Evolutionary conservation across 768 basidiomycete genomes (phyloP).

Genomic region (Podaxis sp.): DNA sequence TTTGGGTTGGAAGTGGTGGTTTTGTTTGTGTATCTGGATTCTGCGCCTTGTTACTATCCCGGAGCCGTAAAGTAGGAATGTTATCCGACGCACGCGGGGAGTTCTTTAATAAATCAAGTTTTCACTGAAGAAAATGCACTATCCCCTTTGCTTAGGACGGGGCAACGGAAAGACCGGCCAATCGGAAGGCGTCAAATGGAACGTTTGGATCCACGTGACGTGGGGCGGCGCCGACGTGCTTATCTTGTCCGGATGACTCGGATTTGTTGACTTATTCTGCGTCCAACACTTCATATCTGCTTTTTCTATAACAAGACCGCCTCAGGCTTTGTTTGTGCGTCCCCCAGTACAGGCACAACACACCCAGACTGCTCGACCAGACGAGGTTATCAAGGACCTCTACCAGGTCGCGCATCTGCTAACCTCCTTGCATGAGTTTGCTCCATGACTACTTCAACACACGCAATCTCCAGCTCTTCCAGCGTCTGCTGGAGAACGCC

Average conservation of each 20-base stretch:
- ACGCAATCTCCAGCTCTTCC: conserved; percentile 74
- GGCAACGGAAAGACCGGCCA: not conserved
- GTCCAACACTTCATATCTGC: not conserved
- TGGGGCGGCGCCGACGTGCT: not conserved
- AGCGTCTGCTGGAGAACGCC: conserved; percentile 62
- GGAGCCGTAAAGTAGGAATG: too few species aligned
- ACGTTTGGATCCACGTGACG: not conserved
- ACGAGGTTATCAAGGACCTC: conserved; percentile 1
- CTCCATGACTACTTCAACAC: conserved; percentile 77
- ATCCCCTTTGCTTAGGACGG: not conserved
- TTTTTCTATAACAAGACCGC: not conserved
- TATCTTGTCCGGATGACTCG: not conserved
- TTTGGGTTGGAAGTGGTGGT: too few species aligned
- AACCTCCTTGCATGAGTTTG: conserved; percentile 65
- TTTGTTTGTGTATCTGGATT: too few species aligned
- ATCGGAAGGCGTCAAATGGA: not conserved
- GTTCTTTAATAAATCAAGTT: too few species aligned
- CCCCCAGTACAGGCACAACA: not conserved
- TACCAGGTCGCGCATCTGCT: not conserved
- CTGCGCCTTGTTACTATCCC: too few species aligned
- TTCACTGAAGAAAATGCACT: too few species aligned
- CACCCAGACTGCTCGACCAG: not conserved
- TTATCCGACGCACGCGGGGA: too few species aligned
- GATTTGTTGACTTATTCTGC: not conserved
- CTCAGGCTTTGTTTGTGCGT: not conserved